Evolutionary conservation across 2,329 filamentous ascomycete genomes (phyloP), one percentile per base, ranked within the genome.

Genomic region (Claviceps sp.): DNA sequence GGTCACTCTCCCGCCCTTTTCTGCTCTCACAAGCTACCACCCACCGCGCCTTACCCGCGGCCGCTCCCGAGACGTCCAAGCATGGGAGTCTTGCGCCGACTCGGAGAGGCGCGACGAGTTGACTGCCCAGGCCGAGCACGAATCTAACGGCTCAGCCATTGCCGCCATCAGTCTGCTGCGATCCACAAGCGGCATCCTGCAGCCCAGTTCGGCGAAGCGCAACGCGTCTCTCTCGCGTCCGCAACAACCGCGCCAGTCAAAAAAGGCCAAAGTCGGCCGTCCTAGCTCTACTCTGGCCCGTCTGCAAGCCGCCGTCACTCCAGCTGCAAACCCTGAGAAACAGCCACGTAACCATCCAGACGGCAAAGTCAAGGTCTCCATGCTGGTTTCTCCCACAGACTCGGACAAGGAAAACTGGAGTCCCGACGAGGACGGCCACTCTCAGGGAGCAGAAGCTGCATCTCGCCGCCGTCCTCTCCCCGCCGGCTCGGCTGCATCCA

Each of bases 321-420:
- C 55, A 47, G 55, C 58, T 30, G 56, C 57, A 37, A 63, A 67
- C 22, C 30, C 56, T 8, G 61, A 59, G 26, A 67, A 63, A 47
- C 53, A 62, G 47, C 52, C 54, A 38, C 56, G 60, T 20, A 56
- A 58, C 54, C 58, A 58, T 37, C 57, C 55, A 34, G 47, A 51
- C 11, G 53, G 62, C 26, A 69, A 68, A 53, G 65, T 69, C 48
- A 73, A 72, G 54, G 61, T 70, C 16, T 66, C 65, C 5, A 66
- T 66, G 60, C 58, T 71, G 45, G 61, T 67, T 11, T 71, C 67
- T 24, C 64, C 67, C 6, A 56, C 65, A 48, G 90, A 95, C 61
- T 95, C 88, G 1, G 91, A 97, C 65, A 97, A 97, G 70, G 91
- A 97, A 70, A 97, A 97, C 63, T 94, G 88, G 78, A 79, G 72